Base-by-base conservation (phyloP, 2,329 filamentous ascomycete genomes). In the Lecanicillium sp. region DNA sequence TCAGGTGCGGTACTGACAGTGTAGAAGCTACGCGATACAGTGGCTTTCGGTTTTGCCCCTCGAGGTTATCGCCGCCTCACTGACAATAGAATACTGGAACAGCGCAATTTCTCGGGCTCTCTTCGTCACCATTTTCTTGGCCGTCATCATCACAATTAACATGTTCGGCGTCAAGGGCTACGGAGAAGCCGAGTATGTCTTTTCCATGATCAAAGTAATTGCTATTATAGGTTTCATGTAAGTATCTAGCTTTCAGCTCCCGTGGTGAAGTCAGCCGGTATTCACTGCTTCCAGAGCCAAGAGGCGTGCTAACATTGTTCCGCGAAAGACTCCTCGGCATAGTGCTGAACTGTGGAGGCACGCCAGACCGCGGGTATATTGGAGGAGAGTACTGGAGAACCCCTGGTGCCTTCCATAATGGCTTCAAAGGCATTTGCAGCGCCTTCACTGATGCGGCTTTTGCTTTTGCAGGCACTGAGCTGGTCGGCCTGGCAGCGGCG, bases 161-260 rank as follows among this genome's bases (percentile, higher is more conserved):
- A 60, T 94, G 46, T 92, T 90, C 52, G 87, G 88, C 36, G 84
- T 96, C 46, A 85, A 84, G 54, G 86, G 84, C 18, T 95, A 94
- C 50, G 88, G 87, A 53, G 88, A 94, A 60, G 87, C 86, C 13
- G 88, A 95, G 53, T 94, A 94, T 49, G 66, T 88, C 41, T 92
- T 94, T 55, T 84, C 86, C 22, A 78, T 89, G 37, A 69, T 96
- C 64, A 96, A 96, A 57, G 78, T 96, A 36, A 69, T 82, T 30
- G 87, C 89, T 20, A 79, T 95, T 7, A 81, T 95, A 47, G 87
- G 85, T 37, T 94, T 94, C 62, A 89, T 94, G 81, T 84, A 61
- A 66, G 79, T 64, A 14, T 9, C 29, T 17, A 2, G 6, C n/a
- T n/a, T 22, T 8, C 8, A 17, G 3, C 12, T 17, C 15, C 25